phyloP scores from a whole-genome alignment of 768 basidiomycete genomes.

The Trametes sanguinea region DNA sequence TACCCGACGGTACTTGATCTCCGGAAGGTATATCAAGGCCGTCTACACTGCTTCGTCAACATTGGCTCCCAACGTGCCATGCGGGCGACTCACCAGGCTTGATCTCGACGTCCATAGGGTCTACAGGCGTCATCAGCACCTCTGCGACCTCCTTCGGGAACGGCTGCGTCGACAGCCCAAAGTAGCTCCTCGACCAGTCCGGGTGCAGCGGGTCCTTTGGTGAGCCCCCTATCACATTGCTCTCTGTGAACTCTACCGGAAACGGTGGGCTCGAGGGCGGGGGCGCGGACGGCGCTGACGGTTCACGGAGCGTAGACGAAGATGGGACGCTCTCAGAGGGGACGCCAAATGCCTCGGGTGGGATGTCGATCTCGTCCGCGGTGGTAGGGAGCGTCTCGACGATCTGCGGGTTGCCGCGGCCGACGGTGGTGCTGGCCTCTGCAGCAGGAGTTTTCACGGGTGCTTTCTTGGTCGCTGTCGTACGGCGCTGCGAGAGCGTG shows the following conservation, averaged over 20 bases:
- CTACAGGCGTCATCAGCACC: slow-evolving; percentile 70
- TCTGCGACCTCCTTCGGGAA: slow-evolving; percentile 78
- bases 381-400: slow-evolving; percentile 29
- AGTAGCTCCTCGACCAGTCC: slow-evolving; percentile 90
- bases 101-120: slow-evolving; percentile 82
- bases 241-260: slow-evolving; percentile 12
- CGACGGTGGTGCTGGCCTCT: slow-evolving; percentile 36
- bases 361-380: slow-evolving; percentile 21
- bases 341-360: slow-evolving; percentile 17
- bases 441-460: slow-evolving; percentile 25
- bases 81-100: slow-evolving; percentile 75
- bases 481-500: neutral
- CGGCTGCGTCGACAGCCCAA: slow-evolving; percentile 74
- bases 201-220: slow-evolving; percentile 37
- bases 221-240: neutral
- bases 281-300: neutral
- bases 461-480: slow-evolving; percentile 8
- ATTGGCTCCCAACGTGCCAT: neutral
- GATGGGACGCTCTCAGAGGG: slow-evolving; percentile 22
- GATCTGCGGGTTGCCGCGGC: slow-evolving; percentile 25
- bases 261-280: neutral
- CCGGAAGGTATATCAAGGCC: slow-evolving; percentile 91
- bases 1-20: slow-evolving; percentile 93
- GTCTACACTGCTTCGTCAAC: slow-evolving; percentile 49
- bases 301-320: slow-evolving; percentile 17